Evolutionary conservation across 192 early-diverging fungal species (phyloP).

Genomic region (Coemansia sp.): DNA sequence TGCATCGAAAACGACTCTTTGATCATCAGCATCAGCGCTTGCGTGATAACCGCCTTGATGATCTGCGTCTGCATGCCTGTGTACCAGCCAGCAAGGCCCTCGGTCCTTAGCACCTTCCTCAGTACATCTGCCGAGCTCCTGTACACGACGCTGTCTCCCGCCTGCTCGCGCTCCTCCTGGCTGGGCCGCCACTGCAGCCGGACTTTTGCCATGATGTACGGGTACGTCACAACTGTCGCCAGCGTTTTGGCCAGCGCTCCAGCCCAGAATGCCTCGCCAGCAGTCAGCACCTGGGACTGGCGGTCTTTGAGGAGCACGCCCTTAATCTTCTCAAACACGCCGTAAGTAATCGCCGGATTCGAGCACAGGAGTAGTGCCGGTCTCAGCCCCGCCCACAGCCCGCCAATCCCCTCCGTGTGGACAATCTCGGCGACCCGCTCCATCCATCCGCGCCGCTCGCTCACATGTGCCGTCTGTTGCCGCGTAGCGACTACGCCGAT

Average conservation of each 20-base stretch:
- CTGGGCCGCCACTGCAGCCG: constrained; percentile 86
- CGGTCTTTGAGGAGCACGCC: constrained; percentile 55
- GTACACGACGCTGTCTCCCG: constrained; percentile 61
- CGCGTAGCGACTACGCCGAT: constrained; percentile 92
- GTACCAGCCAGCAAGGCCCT: constrained; percentile 88
- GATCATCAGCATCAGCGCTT: constrained; percentile 95
- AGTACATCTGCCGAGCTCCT: constrained; percentile 83
- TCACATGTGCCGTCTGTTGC: constrained; percentile 76
- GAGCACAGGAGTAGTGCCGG: constrained; percentile 87
- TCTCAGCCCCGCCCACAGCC: constrained; percentile 89
- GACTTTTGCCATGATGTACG: constrained; percentile 99
- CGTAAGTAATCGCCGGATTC: constrained; percentile 98
- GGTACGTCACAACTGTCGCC: constrained; percentile 82
- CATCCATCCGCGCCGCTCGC: constrained; percentile 61
- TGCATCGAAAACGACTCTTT: constrained; percentile 82
- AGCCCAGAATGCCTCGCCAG: constrained; percentile 85
- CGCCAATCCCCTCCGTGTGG: constrained; percentile 71
- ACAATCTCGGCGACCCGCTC: constrained; percentile 70
- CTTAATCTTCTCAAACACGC: constrained; percentile 85
- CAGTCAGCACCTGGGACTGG: constrained; percentile 56
- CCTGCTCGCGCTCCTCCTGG: constrained; percentile 57
- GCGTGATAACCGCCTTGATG: constrained; percentile 97
- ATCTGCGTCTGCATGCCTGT: constrained; percentile 97
- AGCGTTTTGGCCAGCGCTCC: constrained; percentile 94
- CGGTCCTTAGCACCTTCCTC: constrained; percentile 66